Evolutionary conservation across 2,329 filamentous ascomycete species (phyloP).

Genomic region (Aspergillus nomiae): DNA sequence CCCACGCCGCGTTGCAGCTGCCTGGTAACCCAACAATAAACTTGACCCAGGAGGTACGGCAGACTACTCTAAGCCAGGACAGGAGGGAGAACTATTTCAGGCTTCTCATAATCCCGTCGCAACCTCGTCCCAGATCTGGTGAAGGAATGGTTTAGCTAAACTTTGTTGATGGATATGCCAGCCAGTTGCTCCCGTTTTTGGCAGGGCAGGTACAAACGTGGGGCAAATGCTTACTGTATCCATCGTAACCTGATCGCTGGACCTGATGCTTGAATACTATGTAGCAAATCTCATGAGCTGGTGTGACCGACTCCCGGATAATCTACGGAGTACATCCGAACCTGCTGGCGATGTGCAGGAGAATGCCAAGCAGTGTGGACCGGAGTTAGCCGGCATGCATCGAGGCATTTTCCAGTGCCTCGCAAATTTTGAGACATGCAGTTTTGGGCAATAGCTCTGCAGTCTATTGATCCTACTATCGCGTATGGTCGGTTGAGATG

Average conservation of each 20-base stretch:
- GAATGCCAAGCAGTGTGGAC: background rate
- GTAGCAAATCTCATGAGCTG: too few relatives aligned
- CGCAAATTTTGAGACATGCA: background rate
- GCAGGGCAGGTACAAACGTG: background rate
- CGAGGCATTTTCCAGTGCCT: background rate
- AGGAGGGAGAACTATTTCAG: background rate
- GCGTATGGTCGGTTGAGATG: background rate
- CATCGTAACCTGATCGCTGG: background rate
- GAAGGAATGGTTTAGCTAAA: background rate
- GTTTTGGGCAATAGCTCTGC: background rate
- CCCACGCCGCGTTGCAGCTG: background rate
- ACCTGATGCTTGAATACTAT: background rate
- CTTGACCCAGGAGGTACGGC: background rate
- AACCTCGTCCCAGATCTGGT: background rate
- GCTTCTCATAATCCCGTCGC: background rate
- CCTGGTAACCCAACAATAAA: background rate
- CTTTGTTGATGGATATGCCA: background rate
- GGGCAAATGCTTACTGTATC: background rate
- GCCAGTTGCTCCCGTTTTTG: background rate
- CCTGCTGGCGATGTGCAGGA: background rate
- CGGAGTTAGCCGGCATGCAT: background rate
- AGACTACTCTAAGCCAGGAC: too few relatives aligned
- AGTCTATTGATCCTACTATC: background rate
- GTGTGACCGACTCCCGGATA: too few relatives aligned
- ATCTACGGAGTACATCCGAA: too few relatives aligned